These are phyloP conservation scores for Cladosporium sp. DNA, from an alignment of 2,329 filamentous ascomycete genomes.

Conservation along the genomic window DNA sequence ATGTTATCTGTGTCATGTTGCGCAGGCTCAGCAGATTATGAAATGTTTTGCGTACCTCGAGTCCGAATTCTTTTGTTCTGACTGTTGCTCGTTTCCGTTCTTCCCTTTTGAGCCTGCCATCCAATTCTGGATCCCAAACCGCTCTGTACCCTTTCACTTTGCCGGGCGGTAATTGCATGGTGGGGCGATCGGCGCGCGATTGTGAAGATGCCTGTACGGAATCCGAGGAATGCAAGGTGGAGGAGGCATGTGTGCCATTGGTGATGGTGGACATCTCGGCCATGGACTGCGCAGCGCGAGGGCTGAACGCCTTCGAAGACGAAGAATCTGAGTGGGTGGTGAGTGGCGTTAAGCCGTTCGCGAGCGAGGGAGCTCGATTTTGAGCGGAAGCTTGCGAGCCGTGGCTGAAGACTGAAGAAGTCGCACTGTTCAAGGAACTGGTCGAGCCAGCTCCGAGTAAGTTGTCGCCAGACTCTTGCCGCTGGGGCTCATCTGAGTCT, in stretches of 20 bases:
- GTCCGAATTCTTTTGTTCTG: conserved; percentile 33
- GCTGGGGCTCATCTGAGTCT: conserved; percentile 25
- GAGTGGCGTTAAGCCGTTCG: conserved; percentile 58
- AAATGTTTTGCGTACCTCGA: conserved; percentile 38
- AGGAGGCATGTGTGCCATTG: conserved; percentile 20
- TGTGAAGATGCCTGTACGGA: conserved; percentile 37
- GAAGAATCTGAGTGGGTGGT: conserved; percentile 61
- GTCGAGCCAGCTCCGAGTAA: conserved; percentile 67
- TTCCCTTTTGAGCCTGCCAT: conserved; percentile 55
- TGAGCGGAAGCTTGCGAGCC: conserved; percentile 49
- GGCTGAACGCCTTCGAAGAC: conserved; percentile 54
- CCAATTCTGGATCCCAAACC: conserved; percentile 59
- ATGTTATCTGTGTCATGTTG: conserved; percentile 31
- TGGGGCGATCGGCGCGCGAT: conserved; percentile 37
- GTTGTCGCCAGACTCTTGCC: conserved; percentile 53
- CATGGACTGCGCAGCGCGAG: conserved; percentile 30
- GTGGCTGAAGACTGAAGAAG: conserved; percentile 66
- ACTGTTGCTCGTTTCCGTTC: conserved; percentile 41
- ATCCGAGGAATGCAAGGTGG: conserved; percentile 22
- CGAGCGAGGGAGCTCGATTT: conserved; percentile 50
- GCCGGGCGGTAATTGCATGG: conserved; percentile 43
- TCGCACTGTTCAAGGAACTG: conserved; percentile 65
- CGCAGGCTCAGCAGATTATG: conserved; percentile 35
- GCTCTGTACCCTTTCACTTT: conserved; percentile 55
- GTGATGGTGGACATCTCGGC: conserved; percentile 24